Conservation (phyloP, 768 basidiomycete genomes). For the Tylopilus intermedius region DNA sequence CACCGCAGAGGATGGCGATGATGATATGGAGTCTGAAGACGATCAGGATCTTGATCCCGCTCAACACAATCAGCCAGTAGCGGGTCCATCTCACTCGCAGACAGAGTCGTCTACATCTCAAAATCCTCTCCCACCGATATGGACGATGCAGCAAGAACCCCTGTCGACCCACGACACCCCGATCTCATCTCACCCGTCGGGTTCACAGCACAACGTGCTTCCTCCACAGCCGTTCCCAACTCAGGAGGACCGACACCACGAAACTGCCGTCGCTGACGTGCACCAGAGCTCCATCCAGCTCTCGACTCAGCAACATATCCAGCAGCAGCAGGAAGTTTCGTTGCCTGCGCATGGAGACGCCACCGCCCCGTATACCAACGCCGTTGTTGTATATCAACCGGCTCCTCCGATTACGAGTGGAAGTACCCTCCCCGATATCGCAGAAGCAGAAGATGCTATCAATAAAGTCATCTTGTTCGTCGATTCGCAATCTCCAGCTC, state of each 20-base stretch:
- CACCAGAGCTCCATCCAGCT: constrained; percentile 28
- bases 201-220: constrained; percentile 26
- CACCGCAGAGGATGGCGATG: constrained; percentile 30
- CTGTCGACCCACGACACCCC: constrained; percentile 25
- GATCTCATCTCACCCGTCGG: constrained; percentile 29
- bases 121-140: constrained; percentile 31
- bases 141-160: constrained; percentile 31
- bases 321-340: constrained; percentile 29
- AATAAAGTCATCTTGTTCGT: constrained; percentile 51
- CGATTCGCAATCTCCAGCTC: constrained; percentile 35
- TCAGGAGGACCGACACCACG: constrained; percentile 25
- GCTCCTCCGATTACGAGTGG: constrained; percentile 31
- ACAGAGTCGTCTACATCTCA: constrained; percentile 22
- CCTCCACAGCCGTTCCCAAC: constrained; percentile 29
- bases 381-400: constrained; percentile 32
- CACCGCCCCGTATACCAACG: constrained; percentile 22
- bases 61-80: constrained; percentile 21
- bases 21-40: constrained; percentile 36
- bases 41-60: constrained; percentile 28
- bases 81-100: constrained; percentile 31
- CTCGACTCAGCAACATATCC: constrained; percentile 28
- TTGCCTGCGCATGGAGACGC: constrained; percentile 24
- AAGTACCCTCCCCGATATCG: constrained; percentile 35
- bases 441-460: constrained; percentile 51
- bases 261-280: constrained; percentile 23